Conservation (phyloP, 306 rosid species). For the Acacia crassicarpa region DNA sequence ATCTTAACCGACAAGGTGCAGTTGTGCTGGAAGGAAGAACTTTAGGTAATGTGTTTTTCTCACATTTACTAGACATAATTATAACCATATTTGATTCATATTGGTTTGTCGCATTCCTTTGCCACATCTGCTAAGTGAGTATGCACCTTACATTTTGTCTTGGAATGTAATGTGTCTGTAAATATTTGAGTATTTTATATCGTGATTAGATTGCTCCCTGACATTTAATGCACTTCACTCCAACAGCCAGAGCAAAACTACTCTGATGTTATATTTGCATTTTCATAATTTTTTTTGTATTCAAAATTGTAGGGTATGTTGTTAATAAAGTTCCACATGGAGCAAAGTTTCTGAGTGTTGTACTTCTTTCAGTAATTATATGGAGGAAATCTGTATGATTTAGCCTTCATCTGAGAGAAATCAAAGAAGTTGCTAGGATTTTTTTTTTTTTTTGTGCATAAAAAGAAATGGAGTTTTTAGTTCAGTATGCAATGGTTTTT, state of each 20-base stretch:
- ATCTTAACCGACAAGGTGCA: slow-evolving; percentile 96
- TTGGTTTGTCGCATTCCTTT: slow-evolving; percentile 26
- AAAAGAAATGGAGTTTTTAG: not conserved
- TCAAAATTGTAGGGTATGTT: not conserved
- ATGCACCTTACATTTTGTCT: slow-evolving; percentile 4
- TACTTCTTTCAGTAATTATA: not conserved
- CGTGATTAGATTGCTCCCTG: slow-evolving; percentile 9
- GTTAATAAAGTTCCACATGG: not conserved
- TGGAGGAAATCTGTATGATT: not conserved
- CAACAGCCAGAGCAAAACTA: not conserved
- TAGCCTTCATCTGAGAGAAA: not conserved
- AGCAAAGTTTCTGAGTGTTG: not conserved
- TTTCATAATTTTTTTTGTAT: slow-evolving; percentile 7
- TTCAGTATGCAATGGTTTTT: not conserved
- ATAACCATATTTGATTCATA: slow-evolving; percentile 17
- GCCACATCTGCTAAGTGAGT: not conserved
- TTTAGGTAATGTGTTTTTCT: slow-evolving; percentile 47
- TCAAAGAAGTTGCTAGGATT: not conserved
- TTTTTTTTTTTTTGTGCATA: not conserved
- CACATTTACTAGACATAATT: slow-evolving; percentile 2
- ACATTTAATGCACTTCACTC: slow-evolving; percentile 16
- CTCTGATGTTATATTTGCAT: not conserved
- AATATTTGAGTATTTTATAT: slow-evolving; percentile 17
- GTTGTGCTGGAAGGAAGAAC: slow-evolving; percentile 97
- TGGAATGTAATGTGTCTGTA: not conserved